phyloP scores from a whole-genome alignment of 352 stramenopile genomes.

The Phytophthora uliginosa region DNA sequence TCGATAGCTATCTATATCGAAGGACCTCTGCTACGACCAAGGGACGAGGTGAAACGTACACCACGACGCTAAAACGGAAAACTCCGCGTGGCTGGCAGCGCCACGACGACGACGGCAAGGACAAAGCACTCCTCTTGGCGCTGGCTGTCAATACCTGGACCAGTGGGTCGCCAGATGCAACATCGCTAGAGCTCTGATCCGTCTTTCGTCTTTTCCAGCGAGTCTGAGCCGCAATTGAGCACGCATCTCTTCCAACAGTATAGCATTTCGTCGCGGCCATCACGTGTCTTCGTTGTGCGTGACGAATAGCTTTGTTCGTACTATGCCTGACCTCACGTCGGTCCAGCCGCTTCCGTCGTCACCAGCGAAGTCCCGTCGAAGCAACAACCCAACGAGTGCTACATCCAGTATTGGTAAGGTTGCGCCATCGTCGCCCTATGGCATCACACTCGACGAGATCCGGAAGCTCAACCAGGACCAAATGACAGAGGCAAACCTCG shows the following conservation, averaged over 20 bases:
- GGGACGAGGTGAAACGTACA: slow-evolving; percentile 22
- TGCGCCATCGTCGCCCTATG: slow-evolving; percentile 73
- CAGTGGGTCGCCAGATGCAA: slow-evolving; percentile 26
- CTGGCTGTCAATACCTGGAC: slow-evolving; percentile 19
- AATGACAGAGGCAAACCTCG: slow-evolving; percentile 83
- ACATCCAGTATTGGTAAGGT: slow-evolving; percentile 64
- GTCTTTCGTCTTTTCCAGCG: slow-evolving; percentile 8
- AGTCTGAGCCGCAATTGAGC: not conserved
- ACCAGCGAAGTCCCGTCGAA: slow-evolving; percentile 34
- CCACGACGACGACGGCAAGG: slow-evolving; percentile 4
- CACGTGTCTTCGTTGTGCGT: not conserved
- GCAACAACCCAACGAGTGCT: slow-evolving; percentile 20
- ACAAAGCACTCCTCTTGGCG: slow-evolving; percentile 9
- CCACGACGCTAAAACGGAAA: slow-evolving; percentile 34
- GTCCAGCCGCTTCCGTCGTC: slow-evolving; percentile 43
- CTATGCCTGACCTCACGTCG: slow-evolving; percentile 59
- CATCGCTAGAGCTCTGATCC: slow-evolving; percentile 13
- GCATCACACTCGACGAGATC: slow-evolving; percentile 78
- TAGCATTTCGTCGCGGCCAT: slow-evolving; percentile 4
- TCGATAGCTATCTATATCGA: not conserved
- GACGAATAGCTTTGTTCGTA: slow-evolving; percentile 4
- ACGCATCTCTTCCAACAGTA: not conserved
- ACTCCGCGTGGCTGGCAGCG: slow-evolving; percentile 8
- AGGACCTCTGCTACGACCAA: not conserved
- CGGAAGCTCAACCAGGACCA: slow-evolving; percentile 80